Percentiles rank a stretch among this genome's conserved stretches.
These are phyloP conservation scores for Zanthoxylum bungeanum DNA, from an alignment of 345 rosid genomes.

Conservation along the genomic window DNA sequence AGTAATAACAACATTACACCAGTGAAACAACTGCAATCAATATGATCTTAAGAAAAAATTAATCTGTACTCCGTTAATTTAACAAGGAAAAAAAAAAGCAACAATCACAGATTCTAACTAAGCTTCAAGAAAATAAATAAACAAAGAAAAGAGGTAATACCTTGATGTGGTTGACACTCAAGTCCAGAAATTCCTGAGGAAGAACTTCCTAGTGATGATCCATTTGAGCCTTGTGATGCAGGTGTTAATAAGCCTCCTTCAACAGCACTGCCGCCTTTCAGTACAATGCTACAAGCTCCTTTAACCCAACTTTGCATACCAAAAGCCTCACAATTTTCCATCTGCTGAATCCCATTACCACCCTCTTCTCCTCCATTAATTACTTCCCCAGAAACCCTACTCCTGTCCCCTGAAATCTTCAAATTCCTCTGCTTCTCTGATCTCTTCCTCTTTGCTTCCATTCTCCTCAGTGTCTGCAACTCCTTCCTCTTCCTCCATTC, in stretches of 20 bases:
- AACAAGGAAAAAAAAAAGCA: not conserved
- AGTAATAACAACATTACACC: not conserved
- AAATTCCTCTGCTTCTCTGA: constrained; percentile 61
- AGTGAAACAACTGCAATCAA: not conserved
- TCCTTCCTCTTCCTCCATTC: constrained; percentile 78
- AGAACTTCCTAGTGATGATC: constrained; percentile 67
- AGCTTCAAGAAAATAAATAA: not conserved
- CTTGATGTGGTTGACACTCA: constrained; percentile 49
- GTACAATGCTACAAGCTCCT: constrained; percentile 10
- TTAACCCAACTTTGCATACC: constrained; percentile 12
- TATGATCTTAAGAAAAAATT: not conserved
- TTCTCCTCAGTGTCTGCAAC: constrained; percentile 57
- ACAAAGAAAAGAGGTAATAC: constrained; percentile 22
- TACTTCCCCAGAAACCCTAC: constrained; percentile 22
- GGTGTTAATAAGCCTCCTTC: constrained; percentile 11
- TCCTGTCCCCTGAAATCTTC: constrained; percentile 29
- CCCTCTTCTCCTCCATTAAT: constrained; percentile 12
- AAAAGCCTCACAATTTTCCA: not conserved
- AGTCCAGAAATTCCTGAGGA: constrained; percentile 54
- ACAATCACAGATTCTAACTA: not conserved
- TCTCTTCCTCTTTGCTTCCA: constrained; percentile 79
- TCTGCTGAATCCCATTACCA: not conserved
- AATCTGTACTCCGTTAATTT: not conserved
- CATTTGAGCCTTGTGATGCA: constrained; percentile 42
- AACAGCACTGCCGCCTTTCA: constrained; percentile 6